Conservation (phyloP, 2,329 filamentous ascomycete genomes). For the Calycina marina region DNA sequence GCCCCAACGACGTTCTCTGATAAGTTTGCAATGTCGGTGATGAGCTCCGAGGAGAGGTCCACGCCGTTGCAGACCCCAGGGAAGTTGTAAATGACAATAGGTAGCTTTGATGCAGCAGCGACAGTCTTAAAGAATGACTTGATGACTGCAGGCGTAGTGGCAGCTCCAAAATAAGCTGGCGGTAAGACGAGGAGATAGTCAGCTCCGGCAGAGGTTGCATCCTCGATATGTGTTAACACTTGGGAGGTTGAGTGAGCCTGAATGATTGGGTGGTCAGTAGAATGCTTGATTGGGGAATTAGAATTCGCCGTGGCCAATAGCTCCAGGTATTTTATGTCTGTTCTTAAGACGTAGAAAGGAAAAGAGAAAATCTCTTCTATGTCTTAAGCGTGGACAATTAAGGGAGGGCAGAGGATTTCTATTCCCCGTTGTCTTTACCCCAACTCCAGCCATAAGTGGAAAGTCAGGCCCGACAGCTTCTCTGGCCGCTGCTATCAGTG, state of each 20-base stretch:
- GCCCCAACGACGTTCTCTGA: conserved; percentile 38
- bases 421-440: conserved; percentile 35
- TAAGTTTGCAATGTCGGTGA: conserved; percentile 29
- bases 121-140: conserved; percentile 32
- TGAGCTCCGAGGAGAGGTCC: conserved; percentile 37
- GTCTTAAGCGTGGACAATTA: too few relatives aligned
- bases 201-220: conserved; percentile 32
- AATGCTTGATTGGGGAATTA: not conserved
- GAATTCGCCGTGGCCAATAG: too few relatives aligned
- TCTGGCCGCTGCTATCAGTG: conserved; percentile 29
- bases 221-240: conserved; percentile 30
- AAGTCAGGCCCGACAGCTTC: conserved; percentile 29
- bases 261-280: too few relatives aligned
- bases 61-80: conserved; percentile 38
- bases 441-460: conserved; percentile 35
- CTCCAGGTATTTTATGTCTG: too few relatives aligned
- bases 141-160: conserved; percentile 31
- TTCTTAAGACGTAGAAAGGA: too few relatives aligned
- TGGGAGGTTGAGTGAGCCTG: conserved; percentile 31
- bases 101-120: conserved; percentile 27
- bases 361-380: too few relatives aligned
- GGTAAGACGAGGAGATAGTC: conserved; percentile 34
- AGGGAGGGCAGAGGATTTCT: too few relatives aligned
- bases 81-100: conserved; percentile 38
- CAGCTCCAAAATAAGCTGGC: conserved; percentile 35